A percentile compares a stretch with the other conserved stretches of the same genome.
phyloP scores from a whole-genome alignment of 768 basidiomycete genomes.

The Phaffia australis region DNA sequence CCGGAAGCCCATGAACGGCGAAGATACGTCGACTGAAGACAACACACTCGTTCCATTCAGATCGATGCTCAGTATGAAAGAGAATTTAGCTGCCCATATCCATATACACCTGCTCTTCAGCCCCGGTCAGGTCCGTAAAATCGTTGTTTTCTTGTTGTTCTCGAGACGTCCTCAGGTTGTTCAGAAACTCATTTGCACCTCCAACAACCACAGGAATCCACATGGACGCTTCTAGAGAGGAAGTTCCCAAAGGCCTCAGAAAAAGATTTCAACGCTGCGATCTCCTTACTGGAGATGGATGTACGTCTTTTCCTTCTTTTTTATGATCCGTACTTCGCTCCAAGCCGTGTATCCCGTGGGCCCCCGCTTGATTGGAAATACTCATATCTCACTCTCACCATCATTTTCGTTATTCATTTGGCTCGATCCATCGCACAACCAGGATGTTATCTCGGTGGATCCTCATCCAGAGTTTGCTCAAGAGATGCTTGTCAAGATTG shows the following conservation, averaged over 20 bases:
- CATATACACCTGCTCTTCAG: constrained; percentile 24
- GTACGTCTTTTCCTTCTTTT: constrained; percentile 3
- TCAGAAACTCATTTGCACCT: neutral
- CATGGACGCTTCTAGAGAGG: constrained; percentile 24
- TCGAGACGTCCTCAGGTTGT: neutral
- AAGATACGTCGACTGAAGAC: neutral
- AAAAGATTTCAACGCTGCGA: constrained; percentile 22
- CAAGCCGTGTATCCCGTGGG: neutral
- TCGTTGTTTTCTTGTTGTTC: neutral
- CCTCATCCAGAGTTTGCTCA: constrained; percentile 19
- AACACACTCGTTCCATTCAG: constrained; percentile 8
- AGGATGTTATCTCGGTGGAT: constrained; percentile 26
- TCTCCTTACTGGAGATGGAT: constrained; percentile 18
- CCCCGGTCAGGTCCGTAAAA: constrained; percentile 19
- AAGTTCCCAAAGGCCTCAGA: constrained; percentile 22
- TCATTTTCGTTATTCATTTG: neutral
- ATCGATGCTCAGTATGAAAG: constrained; percentile 7
- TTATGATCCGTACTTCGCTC: neutral
- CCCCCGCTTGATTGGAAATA: neutral
- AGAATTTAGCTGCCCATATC: constrained; percentile 23
- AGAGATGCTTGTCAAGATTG: constrained; percentile 24
- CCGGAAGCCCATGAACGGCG: too few species aligned
- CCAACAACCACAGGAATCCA: constrained; percentile 5
- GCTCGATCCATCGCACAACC: neutral
- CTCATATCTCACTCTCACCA: neutral